Evolutionary conservation across 257 asterid species (phyloP).

Genomic region (Misopates orontium): DNA sequence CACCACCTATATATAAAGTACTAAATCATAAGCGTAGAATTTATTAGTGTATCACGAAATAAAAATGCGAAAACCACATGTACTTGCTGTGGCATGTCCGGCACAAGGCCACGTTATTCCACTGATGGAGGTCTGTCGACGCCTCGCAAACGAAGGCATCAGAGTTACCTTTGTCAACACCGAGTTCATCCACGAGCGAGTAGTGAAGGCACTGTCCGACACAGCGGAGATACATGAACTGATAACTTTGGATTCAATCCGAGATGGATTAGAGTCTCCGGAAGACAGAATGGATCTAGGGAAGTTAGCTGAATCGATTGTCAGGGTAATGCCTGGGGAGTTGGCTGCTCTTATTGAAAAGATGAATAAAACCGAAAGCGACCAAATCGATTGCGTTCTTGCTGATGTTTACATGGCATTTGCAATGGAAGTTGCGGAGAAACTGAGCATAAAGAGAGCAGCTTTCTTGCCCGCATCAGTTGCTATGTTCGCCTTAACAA

Average conservation of each 20-base stretch:
- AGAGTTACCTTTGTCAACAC: constrained; percentile 40
- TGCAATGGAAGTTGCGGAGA: constrained; percentile 15
- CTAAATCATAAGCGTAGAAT: too few relatives aligned
- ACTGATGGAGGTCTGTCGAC: constrained; percentile 39
- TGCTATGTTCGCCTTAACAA: background rate
- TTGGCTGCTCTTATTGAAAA: constrained; percentile 3
- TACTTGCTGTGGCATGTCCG: constrained; percentile 45
- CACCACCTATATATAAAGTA: too few relatives aligned
- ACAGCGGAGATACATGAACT: background rate
- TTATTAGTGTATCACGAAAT: too few relatives aligned
- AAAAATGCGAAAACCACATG: constrained; percentile 36
- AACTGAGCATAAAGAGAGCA: constrained; percentile 3
- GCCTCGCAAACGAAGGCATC: constrained; percentile 34
- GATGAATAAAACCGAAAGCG: background rate
- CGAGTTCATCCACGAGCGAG: constrained; percentile 33
- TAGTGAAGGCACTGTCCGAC: constrained; percentile 12
- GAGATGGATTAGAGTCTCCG: constrained; percentile 17
- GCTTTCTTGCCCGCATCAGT: constrained; percentile 19
- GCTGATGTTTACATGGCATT: constrained; percentile 18
- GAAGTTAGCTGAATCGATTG: background rate
- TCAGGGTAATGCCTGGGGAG: constrained; percentile 16
- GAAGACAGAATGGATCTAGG: constrained; percentile 18
- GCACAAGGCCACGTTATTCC: constrained; percentile 64
- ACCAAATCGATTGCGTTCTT: constrained; percentile 11
- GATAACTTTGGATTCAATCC: constrained; percentile 15